A percentile compares a stretch with the other conserved stretches of the same genome.
Conservation (phyloP, 352 stramenopile genomes). For the Globisporangium paroecandrum region DNA sequence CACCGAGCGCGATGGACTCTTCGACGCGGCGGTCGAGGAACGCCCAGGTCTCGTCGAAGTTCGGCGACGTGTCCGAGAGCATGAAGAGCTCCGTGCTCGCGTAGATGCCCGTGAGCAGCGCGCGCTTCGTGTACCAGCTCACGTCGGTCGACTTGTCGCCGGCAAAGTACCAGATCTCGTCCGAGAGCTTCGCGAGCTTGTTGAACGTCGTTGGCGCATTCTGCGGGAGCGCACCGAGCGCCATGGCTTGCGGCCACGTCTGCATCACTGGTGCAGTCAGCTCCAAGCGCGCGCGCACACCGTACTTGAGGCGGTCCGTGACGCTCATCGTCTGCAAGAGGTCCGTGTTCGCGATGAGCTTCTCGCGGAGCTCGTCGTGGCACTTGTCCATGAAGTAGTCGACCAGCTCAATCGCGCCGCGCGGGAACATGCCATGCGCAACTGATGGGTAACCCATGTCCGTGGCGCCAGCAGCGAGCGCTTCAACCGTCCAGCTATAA, state of each 20-base stretch:
- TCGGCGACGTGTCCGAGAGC: constrained; percentile 73
- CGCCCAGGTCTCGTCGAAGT: constrained; percentile 75
- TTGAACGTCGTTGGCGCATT: constrained; percentile 71
- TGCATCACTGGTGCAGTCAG: constrained; percentile 55
- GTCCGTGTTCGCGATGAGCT: constrained; percentile 55
- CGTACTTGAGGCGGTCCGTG: constrained; percentile 81
- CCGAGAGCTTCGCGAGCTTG: constrained; percentile 62
- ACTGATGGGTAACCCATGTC: constrained; percentile 74
- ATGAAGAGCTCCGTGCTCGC: constrained; percentile 82
- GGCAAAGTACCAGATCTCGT: constrained; percentile 88
- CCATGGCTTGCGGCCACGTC: constrained; percentile 81
- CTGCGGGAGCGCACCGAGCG: constrained; percentile 62
- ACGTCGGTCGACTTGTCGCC: constrained; percentile 81
- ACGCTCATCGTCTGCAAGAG: constrained; percentile 64
- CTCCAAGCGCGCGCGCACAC: constrained; percentile 63
- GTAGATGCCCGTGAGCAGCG: constrained; percentile 74
- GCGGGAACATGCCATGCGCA: constrained; percentile 78
- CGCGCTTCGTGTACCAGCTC: constrained; percentile 86
- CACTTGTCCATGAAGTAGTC: constrained; percentile 86
- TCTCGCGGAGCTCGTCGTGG: constrained; percentile 50
- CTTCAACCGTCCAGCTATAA: constrained; percentile 71
- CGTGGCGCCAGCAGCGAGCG: constrained; percentile 62
- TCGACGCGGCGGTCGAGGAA: constrained; percentile 83
- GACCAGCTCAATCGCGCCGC: constrained; percentile 74
- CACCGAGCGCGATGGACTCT: constrained; percentile 76